Base-by-base conservation (phyloP, 2,329 filamentous ascomycete genomes). In the Sporothrix protearum region DNA sequence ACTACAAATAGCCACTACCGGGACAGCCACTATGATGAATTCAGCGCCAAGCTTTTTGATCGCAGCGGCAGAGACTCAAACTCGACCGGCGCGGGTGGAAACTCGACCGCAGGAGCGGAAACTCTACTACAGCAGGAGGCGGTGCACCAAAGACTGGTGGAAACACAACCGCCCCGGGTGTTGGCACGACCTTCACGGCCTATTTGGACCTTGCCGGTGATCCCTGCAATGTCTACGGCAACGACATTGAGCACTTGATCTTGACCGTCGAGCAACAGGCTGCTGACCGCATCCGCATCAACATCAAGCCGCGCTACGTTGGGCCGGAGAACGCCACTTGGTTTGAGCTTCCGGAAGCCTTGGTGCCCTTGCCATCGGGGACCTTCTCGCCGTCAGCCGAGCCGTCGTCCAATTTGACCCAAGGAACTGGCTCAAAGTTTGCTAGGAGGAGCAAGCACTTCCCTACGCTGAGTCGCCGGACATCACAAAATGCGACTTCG, bases 201-300 rank as follows among this genome's bases (percentile, higher is more conserved):
- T 85, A 91, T 74, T 83, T 97, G 64, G 85, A 81, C 2, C 85
- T 96, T 12, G 91, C 91, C 8, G 92, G 92, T 0, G 76, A 83
- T 10, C 84, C 90, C 6, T 96, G 93, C 82, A 91, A 95, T 79
- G 86, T 88, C 28, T 96, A 95, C 74, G 93, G 93, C 0, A 90
- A 85, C 8, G 93, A 96, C 77, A 82, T 96, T 36, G 84, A 89
- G 30, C 82, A 85, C 4, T 82, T 96, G 66, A 85, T 84, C 47
- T 81, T 96, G 42, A 85, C 87, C 2, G 89, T 96, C 14, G 87
- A 90, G 76, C 51, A 71, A 8, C 73, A 75, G 70, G 66, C 45
- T 22, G 25, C 39, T 14, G 87, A 92, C 75, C 85, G 92, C 1
- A 79, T 96, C 53, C 89, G 90, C 71, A 83, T 96, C 67, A 88